phyloP scores from a whole-genome alignment of 345 rosid genomes.

The Euphorbia lathyris region DNA sequence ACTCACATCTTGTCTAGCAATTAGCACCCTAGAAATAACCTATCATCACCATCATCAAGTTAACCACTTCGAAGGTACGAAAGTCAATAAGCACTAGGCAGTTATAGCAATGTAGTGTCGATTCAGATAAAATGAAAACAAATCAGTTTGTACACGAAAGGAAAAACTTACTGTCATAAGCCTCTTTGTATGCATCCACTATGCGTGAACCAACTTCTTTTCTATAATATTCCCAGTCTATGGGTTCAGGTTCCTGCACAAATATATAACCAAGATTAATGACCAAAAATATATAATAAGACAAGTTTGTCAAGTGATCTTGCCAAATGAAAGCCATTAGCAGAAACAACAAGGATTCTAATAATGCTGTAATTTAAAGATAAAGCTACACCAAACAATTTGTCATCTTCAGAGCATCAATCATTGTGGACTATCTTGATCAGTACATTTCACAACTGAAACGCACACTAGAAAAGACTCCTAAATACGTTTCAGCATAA shows the following conservation, averaged over 20 bases:
- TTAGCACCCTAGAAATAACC: neutral
- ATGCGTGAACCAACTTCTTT: slow-evolving; percentile 84
- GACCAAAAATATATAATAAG: neutral
- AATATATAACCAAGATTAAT: neutral
- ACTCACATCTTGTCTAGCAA: neutral
- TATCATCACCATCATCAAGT: neutral
- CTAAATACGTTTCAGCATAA: neutral
- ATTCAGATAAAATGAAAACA: neutral
- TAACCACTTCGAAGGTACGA: neutral
- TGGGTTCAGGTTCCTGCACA: slow-evolving; percentile 85
- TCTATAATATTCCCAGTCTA: slow-evolving; percentile 89
- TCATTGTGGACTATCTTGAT: too few species aligned
- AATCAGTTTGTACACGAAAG: neutral
- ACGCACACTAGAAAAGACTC: neutral
- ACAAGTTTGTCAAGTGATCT: neutral
- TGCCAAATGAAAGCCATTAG: neutral
- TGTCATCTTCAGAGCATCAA: neutral
- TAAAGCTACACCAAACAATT: neutral
- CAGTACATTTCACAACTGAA: neutral
- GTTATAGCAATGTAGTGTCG: neutral
- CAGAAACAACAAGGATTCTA: neutral
- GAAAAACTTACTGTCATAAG: slow-evolving; percentile 68
- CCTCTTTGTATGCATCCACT: slow-evolving; percentile 93
- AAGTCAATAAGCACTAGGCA: neutral
- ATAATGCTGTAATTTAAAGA: neutral